Evolutionary conservation across 495 filamentous ascomycete species (phyloP).

Genomic region (Clohesyomyces aquaticus): DNA sequence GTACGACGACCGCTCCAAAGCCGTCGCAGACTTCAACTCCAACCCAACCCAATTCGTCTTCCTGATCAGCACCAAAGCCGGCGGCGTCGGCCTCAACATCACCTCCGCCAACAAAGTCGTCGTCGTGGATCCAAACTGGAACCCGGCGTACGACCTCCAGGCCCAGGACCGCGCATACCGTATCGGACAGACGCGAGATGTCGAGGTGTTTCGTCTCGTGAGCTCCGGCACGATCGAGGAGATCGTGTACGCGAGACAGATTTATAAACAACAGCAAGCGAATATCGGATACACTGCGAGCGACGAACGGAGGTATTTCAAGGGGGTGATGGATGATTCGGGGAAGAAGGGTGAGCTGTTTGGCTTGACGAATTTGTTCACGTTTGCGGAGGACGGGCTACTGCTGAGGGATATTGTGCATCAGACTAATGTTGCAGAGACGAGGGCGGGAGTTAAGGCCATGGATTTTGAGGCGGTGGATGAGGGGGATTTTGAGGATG

Average conservation of each 20-base stretch:
- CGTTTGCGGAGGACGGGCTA: slow-evolving; percentile 76
- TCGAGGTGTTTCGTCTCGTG: slow-evolving; percentile 95
- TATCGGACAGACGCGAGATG: slow-evolving; percentile 89
- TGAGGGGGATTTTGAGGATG: slow-evolving; percentile 48
- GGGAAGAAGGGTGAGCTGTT: slow-evolving; percentile 92
- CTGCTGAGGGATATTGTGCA: slow-evolving; percentile 92
- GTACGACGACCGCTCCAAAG: slow-evolving; percentile 78
- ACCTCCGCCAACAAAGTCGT: slow-evolving; percentile 98
- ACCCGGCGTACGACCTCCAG: slow-evolving; percentile 89
- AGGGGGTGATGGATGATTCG: slow-evolving; percentile 83
- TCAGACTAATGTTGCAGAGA: slow-evolving; percentile 96
- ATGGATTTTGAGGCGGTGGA: slow-evolving; percentile 71
- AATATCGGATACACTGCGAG: slow-evolving; percentile 96
- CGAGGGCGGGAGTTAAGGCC: slow-evolving; percentile 80
- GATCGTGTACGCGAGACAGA: slow-evolving; percentile 94
- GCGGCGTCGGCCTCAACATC: slow-evolving; percentile 90
- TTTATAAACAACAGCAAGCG: slow-evolving; percentile 98
- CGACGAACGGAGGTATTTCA: slow-evolving; percentile 92
- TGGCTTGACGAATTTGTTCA: slow-evolving; percentile 84
- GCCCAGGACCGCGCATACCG: slow-evolving; percentile 96
- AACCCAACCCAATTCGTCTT: slow-evolving; percentile 91
- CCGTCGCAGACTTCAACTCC: slow-evolving; percentile 90
- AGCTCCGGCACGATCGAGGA: slow-evolving; percentile 94
- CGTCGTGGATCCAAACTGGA: slow-evolving; percentile 97
- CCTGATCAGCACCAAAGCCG: slow-evolving; percentile 90